Conservation (phyloP, 1,284 basidiomycete species). For the Ceratobasidium sp. region DNA sequence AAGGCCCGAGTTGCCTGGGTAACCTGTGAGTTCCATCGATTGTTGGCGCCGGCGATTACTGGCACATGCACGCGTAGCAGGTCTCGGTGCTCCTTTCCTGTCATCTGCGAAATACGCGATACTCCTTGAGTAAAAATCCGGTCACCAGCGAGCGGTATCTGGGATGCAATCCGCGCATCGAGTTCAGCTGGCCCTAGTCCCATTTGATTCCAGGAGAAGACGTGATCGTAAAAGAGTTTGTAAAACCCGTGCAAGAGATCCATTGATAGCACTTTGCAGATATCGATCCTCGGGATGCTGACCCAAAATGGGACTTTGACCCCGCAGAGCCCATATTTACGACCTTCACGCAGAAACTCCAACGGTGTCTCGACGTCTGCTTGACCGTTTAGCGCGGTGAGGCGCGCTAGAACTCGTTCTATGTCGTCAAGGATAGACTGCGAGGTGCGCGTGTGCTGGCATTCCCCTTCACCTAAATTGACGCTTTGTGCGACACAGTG, state of each 20-base stretch:
- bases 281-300: neutral
- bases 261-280: neutral
- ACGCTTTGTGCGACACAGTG: constrained; percentile 1
- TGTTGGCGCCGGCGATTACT: neutral
- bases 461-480: neutral
- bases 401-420: neutral
- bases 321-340: neutral
- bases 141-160: neutral
- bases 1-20: constrained; percentile 6
- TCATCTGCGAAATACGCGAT: constrained; percentile 2
- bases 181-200: neutral
- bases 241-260: constrained; percentile 5
- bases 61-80: constrained; percentile 8
- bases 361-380: neutral
- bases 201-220: neutral
- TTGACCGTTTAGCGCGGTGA: neutral
- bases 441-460: neutral
- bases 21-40: neutral
- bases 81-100: constrained; percentile 9
- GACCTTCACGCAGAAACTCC: neutral
- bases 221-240: constrained; percentile 9
- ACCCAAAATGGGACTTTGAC: constrained; percentile 13
- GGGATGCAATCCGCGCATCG: neutral
- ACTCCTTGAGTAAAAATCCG: neutral
- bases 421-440: neutral